phyloP scores from a whole-genome alignment of 805 yeast genomes.

The Scheffersomyces ergatensis region DNA sequence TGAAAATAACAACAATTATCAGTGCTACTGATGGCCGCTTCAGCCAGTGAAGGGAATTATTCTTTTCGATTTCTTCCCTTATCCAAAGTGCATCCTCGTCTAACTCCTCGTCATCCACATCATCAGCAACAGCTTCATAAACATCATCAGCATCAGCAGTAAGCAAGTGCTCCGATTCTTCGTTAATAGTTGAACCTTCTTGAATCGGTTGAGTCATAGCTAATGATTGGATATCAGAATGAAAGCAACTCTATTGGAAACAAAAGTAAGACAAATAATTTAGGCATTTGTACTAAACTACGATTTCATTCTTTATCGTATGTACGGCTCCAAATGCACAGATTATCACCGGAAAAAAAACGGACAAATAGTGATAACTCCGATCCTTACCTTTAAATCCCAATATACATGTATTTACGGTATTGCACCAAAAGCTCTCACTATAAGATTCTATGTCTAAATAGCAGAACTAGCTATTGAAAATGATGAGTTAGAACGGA shows the following conservation, averaged over 20 bases:
- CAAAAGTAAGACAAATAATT: too few species aligned
- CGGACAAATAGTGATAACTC: too few species aligned
- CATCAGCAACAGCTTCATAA: conserved; percentile 37
- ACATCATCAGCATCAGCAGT: not conserved
- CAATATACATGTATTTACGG: too few species aligned
- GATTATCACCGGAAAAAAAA: too few species aligned
- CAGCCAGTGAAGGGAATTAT: conserved; percentile 43
- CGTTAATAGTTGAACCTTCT: not conserved
- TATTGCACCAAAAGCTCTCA: too few species aligned
- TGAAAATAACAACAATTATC: conserved; percentile 41
- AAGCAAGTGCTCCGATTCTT: not conserved
- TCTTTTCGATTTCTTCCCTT: conserved; percentile 39
- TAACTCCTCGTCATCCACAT: conserved; percentile 27
- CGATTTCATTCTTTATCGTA: too few species aligned
- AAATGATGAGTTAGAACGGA: conserved; percentile 1
- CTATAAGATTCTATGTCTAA: too few species aligned
- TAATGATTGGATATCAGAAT: too few species aligned
- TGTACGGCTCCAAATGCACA: too few species aligned
- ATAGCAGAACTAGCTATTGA: not conserved
- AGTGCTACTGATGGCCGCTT: conserved; percentile 50
- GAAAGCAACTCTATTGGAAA: too few species aligned
- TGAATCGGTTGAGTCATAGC: not conserved
- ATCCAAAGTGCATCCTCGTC: conserved; percentile 42
- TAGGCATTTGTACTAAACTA: too few species aligned
- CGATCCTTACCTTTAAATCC: too few species aligned